Evolutionary conservation across 495 filamentous ascomycete species (phyloP), one percentile per base, ranked within the genome.

Genomic region (Penicillium manginii): DNA sequence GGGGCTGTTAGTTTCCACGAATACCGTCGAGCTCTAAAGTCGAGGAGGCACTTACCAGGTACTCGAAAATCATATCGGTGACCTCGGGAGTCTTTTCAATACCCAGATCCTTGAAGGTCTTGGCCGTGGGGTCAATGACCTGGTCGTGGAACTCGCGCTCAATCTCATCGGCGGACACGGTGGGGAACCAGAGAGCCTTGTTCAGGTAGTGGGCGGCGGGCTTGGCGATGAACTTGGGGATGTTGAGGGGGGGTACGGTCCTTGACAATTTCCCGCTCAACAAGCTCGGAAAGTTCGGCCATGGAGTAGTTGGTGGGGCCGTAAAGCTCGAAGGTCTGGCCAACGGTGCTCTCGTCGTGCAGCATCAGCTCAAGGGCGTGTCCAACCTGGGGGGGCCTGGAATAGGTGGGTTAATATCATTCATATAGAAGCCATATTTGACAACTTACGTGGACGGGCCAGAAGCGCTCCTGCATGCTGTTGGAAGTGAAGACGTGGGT

Each of bases 71-170:
- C 65, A 89, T 84, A 70, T 88, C 84, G 73, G 81, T 86, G 60
- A 98, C 80, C 50, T 97, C 91, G 42, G 82, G 88, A 18, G 93
- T 89, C 75, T 89, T 65, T 17, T 64, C 86, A 65, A 99, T 96
- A 50, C 85, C 91, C 43, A 99, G 80, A 71, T 98, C 92, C 76
- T 88, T 88, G 83, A 98, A 96, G 6, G 96, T 97, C 84, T 97
- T 98, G 49, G 94, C 93, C 3, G 79, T 86, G 46, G 83, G 82
- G 78, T 99, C 94, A 66, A 99, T 94, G 64, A 84, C 81, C 74
- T 98, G 96, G 73, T 98, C 90, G 63, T 96, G 85, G 80, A 94
- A 97, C 74, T 99, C 92, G 45, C 90, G 82, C 81, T 97, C 92
- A 14, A 99, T 82, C 69, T 96, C 84, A 64, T 98, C 94, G n/a